phyloP scores from a whole-genome alignment of 2,329 filamentous ascomycete species.

The Trichoderma sp. region DNA sequence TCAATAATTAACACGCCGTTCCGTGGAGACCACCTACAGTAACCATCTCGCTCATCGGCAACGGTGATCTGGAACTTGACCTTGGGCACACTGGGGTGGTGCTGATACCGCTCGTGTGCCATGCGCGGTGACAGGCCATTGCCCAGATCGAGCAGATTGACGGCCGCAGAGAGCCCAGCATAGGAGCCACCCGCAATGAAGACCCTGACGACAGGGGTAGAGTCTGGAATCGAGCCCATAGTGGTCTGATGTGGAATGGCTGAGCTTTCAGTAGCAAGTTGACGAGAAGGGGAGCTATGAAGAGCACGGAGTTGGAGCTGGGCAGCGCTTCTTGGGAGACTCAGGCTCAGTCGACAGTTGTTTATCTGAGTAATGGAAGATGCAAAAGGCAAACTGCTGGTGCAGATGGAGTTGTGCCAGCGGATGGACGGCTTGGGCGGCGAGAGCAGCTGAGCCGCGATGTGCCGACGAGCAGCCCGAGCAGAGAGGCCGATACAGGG shows the following conservation, averaged over 20 bases:
- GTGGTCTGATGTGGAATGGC: slow-evolving; percentile 16
- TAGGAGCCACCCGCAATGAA: slow-evolving; percentile 73
- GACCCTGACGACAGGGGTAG: slow-evolving; percentile 51
- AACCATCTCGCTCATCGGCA: slow-evolving; percentile 80
- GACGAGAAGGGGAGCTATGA: background rate
- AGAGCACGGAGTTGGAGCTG: background rate
- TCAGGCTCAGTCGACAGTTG: background rate
- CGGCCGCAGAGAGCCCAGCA: slow-evolving; percentile 65
- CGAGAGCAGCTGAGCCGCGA: slow-evolving; percentile 1
- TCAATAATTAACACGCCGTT: background rate
- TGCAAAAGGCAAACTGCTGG: background rate
- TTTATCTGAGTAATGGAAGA: background rate
- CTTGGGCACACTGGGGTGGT: slow-evolving; percentile 46
- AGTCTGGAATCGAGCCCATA: slow-evolving; percentile 38
- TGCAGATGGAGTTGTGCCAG: background rate
- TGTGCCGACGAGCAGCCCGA: slow-evolving; percentile 6
- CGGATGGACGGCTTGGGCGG: background rate
- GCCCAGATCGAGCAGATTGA: slow-evolving; percentile 68
- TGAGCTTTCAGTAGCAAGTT: slow-evolving; percentile 7
- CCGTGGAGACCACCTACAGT: slow-evolving; percentile 56
- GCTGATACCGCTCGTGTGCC: slow-evolving; percentile 40
- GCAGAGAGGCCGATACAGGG: background rate
- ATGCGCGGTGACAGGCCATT: slow-evolving; percentile 56
- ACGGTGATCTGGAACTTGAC: slow-evolving; percentile 70
- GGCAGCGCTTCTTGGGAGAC: background rate